These are phyloP conservation scores for Bromus sterilis DNA, from an alignment of 176 grass and related monocot species.

Conservation along the genomic window DNA sequence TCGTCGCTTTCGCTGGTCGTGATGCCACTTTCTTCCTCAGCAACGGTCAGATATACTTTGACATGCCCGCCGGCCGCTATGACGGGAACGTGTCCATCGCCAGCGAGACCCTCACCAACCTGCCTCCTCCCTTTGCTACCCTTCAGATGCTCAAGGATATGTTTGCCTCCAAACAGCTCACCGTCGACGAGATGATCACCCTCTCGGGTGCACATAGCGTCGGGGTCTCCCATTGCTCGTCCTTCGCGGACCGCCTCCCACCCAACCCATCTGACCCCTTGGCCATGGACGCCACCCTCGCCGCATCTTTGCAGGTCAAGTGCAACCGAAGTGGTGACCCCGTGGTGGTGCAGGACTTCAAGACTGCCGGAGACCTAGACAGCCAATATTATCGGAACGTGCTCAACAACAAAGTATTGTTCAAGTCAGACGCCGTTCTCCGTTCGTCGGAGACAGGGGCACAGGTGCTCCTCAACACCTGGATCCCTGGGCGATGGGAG, in stretches of 20 bases:
- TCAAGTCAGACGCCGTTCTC: constrained; percentile 22
- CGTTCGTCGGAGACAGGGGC: not conserved
- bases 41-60: not conserved
- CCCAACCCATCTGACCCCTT: not conserved
- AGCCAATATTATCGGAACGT: constrained; percentile 30
- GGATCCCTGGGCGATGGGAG: not conserved
- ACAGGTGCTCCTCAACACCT: not conserved
- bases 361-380: constrained; percentile 6
- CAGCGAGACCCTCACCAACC: not conserved
- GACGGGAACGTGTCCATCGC: not conserved
- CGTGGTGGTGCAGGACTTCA: not conserved
- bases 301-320: not conserved
- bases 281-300: not conserved
- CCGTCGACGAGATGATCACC: constrained; percentile 9
- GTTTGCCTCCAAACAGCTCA: constrained; percentile 13
- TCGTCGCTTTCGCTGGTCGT: constrained; percentile 24
- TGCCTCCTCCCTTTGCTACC: not conserved
- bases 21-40: constrained; percentile 23
- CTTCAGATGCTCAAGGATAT: not conserved
- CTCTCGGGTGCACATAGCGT: constrained; percentile 45
- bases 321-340: not conserved
- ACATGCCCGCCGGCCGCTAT: not conserved
- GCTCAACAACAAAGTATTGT: not conserved
- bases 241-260: constrained; percentile 22
- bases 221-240: constrained; percentile 24